Evolutionary conservation across 768 basidiomycete species (phyloP).

Genomic region (Candolleomyces eurysporus): DNA sequence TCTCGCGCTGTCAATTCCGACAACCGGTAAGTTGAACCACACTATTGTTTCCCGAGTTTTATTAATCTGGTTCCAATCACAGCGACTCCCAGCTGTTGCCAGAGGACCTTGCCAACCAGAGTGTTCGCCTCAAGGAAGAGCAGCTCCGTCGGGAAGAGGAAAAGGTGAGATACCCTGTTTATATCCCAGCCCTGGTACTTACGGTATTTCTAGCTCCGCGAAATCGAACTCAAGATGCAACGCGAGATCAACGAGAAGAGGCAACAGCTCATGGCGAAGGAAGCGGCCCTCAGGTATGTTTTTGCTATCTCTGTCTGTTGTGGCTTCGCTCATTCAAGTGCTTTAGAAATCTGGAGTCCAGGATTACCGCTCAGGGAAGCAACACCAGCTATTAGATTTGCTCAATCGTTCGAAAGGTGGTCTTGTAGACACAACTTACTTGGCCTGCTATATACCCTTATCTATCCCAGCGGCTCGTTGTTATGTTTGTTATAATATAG

Average conservation of each 20-base stretch:
- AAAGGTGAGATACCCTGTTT: conserved; percentile 44
- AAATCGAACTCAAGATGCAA: conserved; percentile 83
- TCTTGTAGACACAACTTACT: background rate
- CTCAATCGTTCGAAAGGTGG: background rate
- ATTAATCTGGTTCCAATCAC: background rate
- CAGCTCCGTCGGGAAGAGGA: conserved; percentile 86
- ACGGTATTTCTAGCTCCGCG: conserved; percentile 49
- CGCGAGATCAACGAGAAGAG: conserved; percentile 86
- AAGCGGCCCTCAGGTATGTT: conserved; percentile 69
- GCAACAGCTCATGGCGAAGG: conserved; percentile 83
- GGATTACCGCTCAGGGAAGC: conserved; percentile 9
- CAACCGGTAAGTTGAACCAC: conserved; percentile 38
- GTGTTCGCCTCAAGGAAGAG: conserved; percentile 86
- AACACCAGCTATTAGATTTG: conserved; percentile 7
- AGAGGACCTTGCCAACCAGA: conserved; percentile 85
- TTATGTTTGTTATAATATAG: background rate
- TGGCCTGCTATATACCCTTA: background rate
- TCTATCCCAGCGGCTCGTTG: background rate
- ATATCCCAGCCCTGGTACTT: conserved; percentile 16
- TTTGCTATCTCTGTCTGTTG: background rate
- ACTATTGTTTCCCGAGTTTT: background rate
- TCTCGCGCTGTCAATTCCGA: conserved; percentile 65
- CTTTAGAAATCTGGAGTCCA: conserved; percentile 13
- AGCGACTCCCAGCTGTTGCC: conserved; percentile 74
- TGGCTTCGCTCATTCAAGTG: background rate